These are phyloP conservation scores for Colletotrichum coccodes DNA, from an alignment of 2,329 filamentous ascomycete species.

Conservation along the genomic window DNA sequence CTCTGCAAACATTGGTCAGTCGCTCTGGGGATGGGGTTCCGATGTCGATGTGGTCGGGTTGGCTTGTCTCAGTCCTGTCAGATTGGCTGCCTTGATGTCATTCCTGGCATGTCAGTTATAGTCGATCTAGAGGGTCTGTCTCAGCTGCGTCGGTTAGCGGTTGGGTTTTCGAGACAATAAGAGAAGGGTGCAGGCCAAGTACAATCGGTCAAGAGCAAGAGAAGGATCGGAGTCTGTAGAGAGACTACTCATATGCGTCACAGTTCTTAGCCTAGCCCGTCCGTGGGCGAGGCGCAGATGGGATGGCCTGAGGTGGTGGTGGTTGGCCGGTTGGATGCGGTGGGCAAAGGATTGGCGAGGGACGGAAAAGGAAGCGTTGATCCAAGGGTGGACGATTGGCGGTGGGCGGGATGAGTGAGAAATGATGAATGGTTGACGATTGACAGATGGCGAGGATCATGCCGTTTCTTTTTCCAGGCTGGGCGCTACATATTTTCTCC, in stretches of 20 bases:
- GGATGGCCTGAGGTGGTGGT: not conserved
- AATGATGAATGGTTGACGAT: slow-evolving; percentile 20
- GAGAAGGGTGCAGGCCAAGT: not conserved
- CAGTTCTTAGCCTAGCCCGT: not conserved
- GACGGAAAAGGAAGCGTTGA: slow-evolving; percentile 5
- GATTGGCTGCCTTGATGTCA: slow-evolving; percentile 9
- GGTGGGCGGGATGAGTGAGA: slow-evolving; percentile 20
- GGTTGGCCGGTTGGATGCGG: not conserved
- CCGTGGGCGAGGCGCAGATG: not conserved
- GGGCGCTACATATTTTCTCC: not conserved
- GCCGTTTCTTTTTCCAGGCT: slow-evolving; percentile 14
- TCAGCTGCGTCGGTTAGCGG: slow-evolving; percentile 28
- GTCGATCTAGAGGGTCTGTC: slow-evolving; percentile 28
- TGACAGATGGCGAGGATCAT: slow-evolving; percentile 13
- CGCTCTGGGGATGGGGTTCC: not conserved
- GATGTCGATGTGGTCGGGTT: not conserved
- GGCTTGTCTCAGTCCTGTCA: slow-evolving; percentile 23
- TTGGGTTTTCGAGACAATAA: slow-evolving; percentile 4
- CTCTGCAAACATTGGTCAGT: not conserved
- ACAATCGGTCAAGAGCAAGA: not conserved
- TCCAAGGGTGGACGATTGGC: slow-evolving; percentile 14
- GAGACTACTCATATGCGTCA: not conserved
- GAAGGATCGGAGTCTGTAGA: not conserved
- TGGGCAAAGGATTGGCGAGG: slow-evolving; percentile 3
- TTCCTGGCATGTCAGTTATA: slow-evolving; percentile 10